A percentile compares a stretch with the other conserved stretches of the same genome.
These are phyloP conservation scores for Penicillium lividum DNA, from an alignment of 495 filamentous ascomycete species.

Conservation along the genomic window DNA sequence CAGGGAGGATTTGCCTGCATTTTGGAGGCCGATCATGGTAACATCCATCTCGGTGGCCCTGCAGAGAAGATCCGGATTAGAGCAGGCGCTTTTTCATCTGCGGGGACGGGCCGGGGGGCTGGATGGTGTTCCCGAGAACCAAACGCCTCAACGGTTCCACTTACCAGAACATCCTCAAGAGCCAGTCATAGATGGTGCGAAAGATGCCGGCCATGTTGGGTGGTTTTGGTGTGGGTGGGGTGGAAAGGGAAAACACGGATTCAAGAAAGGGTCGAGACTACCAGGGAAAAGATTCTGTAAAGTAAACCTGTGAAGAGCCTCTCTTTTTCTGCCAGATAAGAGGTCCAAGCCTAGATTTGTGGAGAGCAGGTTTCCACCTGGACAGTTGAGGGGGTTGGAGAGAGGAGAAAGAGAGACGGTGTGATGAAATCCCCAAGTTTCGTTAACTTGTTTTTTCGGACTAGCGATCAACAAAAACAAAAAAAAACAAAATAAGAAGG, in stretches of 20 bases:
- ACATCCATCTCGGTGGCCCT: conserved; percentile 99
- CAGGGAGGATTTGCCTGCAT: conserved; percentile 96
- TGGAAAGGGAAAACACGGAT: conserved; percentile 1
- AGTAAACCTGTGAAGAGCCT: neutral
- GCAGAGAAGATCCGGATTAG: conserved; percentile 19
- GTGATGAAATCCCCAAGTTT: neutral
- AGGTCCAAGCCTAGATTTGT: neutral
- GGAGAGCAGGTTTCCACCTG: neutral
- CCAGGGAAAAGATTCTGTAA: neutral
- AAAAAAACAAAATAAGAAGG: conserved; percentile 15
- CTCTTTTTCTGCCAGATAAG: neutral
- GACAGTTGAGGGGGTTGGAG: neutral
- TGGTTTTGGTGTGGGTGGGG: neutral
- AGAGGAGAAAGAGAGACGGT: conserved; percentile 2
- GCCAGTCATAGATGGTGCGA: conserved; percentile 95
- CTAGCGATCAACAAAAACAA: neutral
- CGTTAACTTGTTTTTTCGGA: neutral
- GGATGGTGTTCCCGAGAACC: conserved; percentile 19
- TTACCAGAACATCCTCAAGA: conserved; percentile 97
- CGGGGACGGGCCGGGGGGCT: conserved; percentile 40
- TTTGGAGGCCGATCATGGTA: conserved; percentile 98
- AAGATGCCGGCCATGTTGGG: conserved; percentile 80
- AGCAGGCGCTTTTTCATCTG: conserved; percentile 24
- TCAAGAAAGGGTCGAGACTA: neutral
- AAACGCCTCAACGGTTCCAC: conserved; percentile 46